Conservation (phyloP, 495 filamentous ascomycete species). For the Peziza echinospora region DNA sequence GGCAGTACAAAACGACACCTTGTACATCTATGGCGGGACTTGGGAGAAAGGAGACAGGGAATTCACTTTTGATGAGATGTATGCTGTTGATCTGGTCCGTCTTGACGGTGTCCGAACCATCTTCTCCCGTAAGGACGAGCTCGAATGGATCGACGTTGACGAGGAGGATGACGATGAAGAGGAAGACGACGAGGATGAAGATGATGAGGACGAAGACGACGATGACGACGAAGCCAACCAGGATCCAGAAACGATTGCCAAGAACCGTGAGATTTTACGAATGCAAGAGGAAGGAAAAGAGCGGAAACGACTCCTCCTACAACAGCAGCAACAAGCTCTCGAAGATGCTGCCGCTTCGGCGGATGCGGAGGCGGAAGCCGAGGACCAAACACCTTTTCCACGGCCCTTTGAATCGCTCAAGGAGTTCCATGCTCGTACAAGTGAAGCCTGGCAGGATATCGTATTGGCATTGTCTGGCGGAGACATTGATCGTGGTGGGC, state of each 20-base stretch:
- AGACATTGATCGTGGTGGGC: conserved; percentile 12
- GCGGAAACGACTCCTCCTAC: conserved; percentile 32
- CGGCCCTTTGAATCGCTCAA: conserved; percentile 79
- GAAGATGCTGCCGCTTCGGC: conserved; percentile 10
- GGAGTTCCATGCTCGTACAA: conserved; percentile 79
- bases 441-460: conserved; percentile 70
- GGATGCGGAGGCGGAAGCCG: conserved; percentile 21
- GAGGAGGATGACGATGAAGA: conserved; percentile 48
- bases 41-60: conserved; percentile 88
- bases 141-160: conserved; percentile 47
- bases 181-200: conserved; percentile 44
- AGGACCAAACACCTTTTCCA: conserved; percentile 23
- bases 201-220: conserved; percentile 44
- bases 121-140: conserved; percentile 61
- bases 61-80: conserved; percentile 85
- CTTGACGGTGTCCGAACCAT: conserved; percentile 78
- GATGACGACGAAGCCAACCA: conserved; percentile 36
- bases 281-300: conserved; percentile 1
- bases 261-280: conserved; percentile 10
- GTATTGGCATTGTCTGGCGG: conserved; percentile 40
- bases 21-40: conserved; percentile 87
- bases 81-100: conserved; percentile 73
- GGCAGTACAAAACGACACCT: conserved; percentile 70
- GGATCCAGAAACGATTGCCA: conserved; percentile 28
- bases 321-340: conserved; percentile 15